These are phyloP conservation scores for Plantago lanceolata DNA, from an alignment of 305 asterid genomes.

Conservation along the genomic window DNA sequence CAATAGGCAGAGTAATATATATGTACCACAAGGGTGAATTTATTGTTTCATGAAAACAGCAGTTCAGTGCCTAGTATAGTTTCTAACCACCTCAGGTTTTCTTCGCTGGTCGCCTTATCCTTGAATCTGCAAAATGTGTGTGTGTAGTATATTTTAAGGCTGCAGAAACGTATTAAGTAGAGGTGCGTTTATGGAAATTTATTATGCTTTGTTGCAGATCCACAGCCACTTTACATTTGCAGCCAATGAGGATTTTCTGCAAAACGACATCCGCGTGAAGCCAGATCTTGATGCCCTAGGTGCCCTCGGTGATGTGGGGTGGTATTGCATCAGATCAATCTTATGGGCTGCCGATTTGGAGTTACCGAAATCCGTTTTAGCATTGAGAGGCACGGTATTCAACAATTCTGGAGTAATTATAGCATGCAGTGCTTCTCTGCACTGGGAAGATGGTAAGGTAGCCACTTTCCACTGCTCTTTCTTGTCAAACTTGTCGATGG, in stretches of 20 bases:
- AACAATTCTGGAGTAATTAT: constrained; percentile 54
- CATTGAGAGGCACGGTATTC: constrained; percentile 41
- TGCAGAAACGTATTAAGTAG: too few species aligned
- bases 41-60: too few species aligned
- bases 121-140: not conserved
- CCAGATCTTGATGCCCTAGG: constrained; percentile 87
- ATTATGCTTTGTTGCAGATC: constrained; percentile 40
- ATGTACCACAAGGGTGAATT: too few species aligned
- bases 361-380: constrained; percentile 58
- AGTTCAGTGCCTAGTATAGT: too few species aligned
- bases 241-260: constrained; percentile 41
- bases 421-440: constrained; percentile 61
- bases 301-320: constrained; percentile 76
- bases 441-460: constrained; percentile 60
- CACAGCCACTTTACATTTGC: constrained; percentile 46
- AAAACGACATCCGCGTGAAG: constrained; percentile 67
- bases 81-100: too few species aligned
- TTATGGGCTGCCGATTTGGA: constrained; percentile 65
- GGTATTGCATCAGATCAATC: constrained; percentile 74
- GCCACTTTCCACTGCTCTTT: constrained; percentile 55
- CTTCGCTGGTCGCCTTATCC: too few species aligned
- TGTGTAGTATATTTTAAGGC: too few species aligned
- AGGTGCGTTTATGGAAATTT: not conserved
- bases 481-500: constrained; percentile 48
- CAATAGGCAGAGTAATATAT: too few species aligned